Percentiles rank a stretch among this genome's conserved stretches.
Evolutionary conservation across 2,329 filamentous ascomycete species (phyloP).

Genomic region (Huntiella bhutanensis): DNA sequence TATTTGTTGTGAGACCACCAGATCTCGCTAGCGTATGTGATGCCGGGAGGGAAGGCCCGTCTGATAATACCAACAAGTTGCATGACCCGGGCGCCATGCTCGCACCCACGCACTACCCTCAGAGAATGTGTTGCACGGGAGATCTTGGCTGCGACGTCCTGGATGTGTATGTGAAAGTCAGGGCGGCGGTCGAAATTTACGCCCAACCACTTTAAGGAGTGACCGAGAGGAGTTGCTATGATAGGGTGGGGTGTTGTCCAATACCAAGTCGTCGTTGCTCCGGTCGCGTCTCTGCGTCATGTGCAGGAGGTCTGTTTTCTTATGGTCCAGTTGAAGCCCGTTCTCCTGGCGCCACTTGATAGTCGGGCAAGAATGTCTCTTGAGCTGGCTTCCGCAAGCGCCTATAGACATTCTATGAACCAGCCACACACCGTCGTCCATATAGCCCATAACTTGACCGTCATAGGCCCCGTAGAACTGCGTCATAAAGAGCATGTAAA

Average conservation of each 20-base stretch:
- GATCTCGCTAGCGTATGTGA: not conserved
- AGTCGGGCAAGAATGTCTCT: not conserved
- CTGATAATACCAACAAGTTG: not conserved
- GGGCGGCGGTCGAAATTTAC: not conserved
- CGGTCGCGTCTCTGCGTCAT: not conserved
- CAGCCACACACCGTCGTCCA: not conserved
- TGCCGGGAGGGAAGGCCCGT: not conserved
- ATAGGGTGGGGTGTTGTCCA: not conserved
- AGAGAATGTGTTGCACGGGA: not conserved
- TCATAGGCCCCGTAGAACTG: not conserved
- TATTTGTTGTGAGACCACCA: not conserved
- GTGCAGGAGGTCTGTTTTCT: constrained; percentile 1
- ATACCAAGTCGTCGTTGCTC: not conserved
- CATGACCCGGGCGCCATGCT: not conserved
- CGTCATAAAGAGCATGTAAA: not conserved
- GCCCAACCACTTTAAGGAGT: not conserved
- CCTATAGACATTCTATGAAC: not conserved
- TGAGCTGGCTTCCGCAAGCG: not conserved
- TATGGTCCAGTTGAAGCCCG: not conserved
- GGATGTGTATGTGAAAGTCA: not conserved
- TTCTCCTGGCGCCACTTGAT: not conserved
- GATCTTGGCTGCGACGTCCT: not conserved
- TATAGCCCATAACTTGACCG: not conserved
- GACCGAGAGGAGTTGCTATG: not conserved
- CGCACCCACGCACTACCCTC: not conserved